A percentile compares a stretch with the other conserved stretches of the same genome.
Conservation (phyloP, 2,329 filamentous ascomycete genomes). For the Ophiocordyceps camponoti-saundersi region DNA sequence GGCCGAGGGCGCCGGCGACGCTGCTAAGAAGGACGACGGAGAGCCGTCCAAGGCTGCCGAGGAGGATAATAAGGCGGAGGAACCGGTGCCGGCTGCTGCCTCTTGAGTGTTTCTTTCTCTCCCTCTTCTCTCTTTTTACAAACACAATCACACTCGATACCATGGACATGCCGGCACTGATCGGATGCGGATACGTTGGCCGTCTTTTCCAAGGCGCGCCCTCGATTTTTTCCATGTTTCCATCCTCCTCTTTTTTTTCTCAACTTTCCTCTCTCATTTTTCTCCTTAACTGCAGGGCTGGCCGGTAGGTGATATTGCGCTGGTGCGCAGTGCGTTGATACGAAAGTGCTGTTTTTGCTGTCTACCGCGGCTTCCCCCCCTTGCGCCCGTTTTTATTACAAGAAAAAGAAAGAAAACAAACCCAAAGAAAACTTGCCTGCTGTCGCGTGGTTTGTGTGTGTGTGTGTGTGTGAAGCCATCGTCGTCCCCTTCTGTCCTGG, state of each 20-base stretch:
- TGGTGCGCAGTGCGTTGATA: conserved; percentile 17
- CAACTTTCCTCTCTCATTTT: no score
- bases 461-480: background rate
- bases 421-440: background rate
- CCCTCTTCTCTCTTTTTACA: conserved; percentile 1
- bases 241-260: conserved; percentile 4
- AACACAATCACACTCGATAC: conserved; percentile 11
- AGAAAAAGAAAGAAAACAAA: background rate
- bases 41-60: conserved; percentile 24
- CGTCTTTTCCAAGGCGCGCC: conserved; percentile 4
- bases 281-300: conserved; percentile 8
- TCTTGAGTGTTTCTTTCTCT: conserved; percentile 27
- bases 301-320: conserved; percentile 16
- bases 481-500: no score
- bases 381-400: background rate
- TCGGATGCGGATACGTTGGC: conserved; percentile 14
- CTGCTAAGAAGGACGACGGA: conserved; percentile 42
- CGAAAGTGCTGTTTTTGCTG: conserved; percentile 6
- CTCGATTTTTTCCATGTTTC: conserved; percentile 5
- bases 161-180: conserved; percentile 21
- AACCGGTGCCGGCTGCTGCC: conserved; percentile 26
- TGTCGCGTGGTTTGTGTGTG: background rate
- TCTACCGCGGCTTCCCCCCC: background rate
- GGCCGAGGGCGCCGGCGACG: conserved; percentile 44
- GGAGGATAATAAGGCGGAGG: conserved; percentile 27